Evolutionary conservation across 306 rosid genomes (phyloP), one percentile per base, ranked within the genome.

Genomic region (Styphnolobium japonicum): DNA sequence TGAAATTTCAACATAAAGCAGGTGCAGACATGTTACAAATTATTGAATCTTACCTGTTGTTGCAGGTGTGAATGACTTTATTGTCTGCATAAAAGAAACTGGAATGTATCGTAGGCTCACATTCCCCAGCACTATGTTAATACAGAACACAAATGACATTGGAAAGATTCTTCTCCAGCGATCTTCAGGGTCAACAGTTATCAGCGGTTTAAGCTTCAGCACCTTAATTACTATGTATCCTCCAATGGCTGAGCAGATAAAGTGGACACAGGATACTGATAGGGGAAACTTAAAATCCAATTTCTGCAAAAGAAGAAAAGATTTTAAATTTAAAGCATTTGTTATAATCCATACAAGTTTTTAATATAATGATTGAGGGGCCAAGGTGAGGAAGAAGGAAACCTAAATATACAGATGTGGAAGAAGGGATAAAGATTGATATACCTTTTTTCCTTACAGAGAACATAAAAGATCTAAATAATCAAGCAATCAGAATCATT

Each of bases 61-160:
- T 29, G 98, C 98, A 40, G 98, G 98, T 63, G 98, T 94, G 86
- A 94, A 94, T 6, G 98, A 94, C 84, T 94, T 94, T 7, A 94
- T 94, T 46, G 98, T 94, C 88, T 94, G 98, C 98, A 94, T 94
- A 80, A 94, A 94, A 61, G 98, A 94, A 81, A 94, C 98, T 12
- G 98, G 98, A 79, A 94, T 94, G 89, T 94, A 94, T 55, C 98
- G 89, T 37, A 94, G 67, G 89, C 98, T 94, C 76, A 94, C 97
- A 82, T 94, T 94, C 52, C 98, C 98, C 88, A 94, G 61, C 57
- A 94, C 98, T 48, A 94, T 94, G 85, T 94, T 94, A 48, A 94
- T 90, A 33, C 98, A 94, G 77, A 94, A 94, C 78, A 94, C 98
- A 67, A 94, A 92, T 22, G 98, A 94, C 98, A 94, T 94, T 3